Percentiles rank a stretch among this genome's conserved stretches.
These are phyloP conservation scores for Fusarium sp. DNA, from an alignment of 2,329 filamentous ascomycete species.

Conservation along the genomic window DNA sequence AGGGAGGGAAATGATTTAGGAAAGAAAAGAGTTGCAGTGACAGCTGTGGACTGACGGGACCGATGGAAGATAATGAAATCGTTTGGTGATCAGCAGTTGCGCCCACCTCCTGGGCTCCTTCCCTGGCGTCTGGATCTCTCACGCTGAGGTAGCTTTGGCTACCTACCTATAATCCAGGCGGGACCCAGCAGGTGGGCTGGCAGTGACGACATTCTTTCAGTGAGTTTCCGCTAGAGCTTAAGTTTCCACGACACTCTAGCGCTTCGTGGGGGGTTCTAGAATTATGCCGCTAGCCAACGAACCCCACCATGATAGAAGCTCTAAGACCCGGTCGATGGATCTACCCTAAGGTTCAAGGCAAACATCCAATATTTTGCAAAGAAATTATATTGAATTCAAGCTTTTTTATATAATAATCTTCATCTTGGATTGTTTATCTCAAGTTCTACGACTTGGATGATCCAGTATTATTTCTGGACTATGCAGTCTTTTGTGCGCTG, in stretches of 20 bases:
- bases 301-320: not conserved
- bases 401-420: too few relatives aligned
- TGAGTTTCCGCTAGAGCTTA: slow-evolving; percentile 33
- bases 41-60: slow-evolving; percentile 5
- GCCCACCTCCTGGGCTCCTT: slow-evolving; percentile 16
- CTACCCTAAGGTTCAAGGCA: not conserved
- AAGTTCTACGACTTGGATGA: not conserved
- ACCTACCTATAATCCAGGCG: not conserved
- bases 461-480: not conserved
- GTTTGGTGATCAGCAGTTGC: slow-evolving; percentile 33
- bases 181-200: slow-evolving; percentile 31
- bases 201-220: slow-evolving; percentile 40
- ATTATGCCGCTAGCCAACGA: slow-evolving; percentile 14
- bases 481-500: slow-evolving; percentile 1
- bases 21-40: slow-evolving; percentile 17
- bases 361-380: not conserved
- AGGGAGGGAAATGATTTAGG: slow-evolving; percentile 6
- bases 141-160: slow-evolving; percentile 7
- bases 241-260: slow-evolving; percentile 41
- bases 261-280: slow-evolving; percentile 46
- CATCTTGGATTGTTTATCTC: not conserved
- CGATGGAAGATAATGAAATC: slow-evolving; percentile 15
- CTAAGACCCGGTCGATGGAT: slow-evolving; percentile 1
- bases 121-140: slow-evolving; percentile 1
- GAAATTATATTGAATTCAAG: not conserved